These are phyloP conservation scores for Helicocarpus griseus DNA, from an alignment of 2,329 filamentous ascomycete species.

Conservation along the genomic window DNA sequence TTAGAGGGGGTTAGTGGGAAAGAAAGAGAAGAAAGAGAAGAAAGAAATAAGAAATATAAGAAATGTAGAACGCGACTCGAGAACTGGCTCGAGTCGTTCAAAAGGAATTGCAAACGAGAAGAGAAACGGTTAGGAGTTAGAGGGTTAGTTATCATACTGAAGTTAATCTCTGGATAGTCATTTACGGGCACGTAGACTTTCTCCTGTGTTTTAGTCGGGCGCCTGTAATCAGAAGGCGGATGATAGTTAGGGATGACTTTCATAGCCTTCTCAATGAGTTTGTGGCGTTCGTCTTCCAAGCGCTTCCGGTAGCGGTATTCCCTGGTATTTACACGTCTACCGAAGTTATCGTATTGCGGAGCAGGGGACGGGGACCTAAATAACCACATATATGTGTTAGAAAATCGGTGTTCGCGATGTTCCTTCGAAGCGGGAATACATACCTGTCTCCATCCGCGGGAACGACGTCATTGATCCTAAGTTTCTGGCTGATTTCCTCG, in stretches of 20 bases:
- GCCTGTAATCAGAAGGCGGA: constrained; percentile 94
- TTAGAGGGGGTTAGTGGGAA: constrained; percentile 11
- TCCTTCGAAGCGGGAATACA: too few relatives aligned
- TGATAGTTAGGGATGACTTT: constrained; percentile 99
- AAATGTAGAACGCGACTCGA: constrained; percentile 26
- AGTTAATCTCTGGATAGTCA: constrained; percentile 99
- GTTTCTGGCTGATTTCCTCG: constrained; percentile 98
- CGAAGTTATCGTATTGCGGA: constrained; percentile 98
- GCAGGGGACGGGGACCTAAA: constrained; percentile 84
- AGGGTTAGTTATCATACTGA: constrained; percentile 99
- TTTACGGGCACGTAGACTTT: constrained; percentile 99
- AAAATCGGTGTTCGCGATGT: neutral
- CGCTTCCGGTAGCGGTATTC: constrained; percentile 98
- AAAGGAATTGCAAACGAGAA: constrained; percentile 22
- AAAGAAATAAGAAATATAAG: constrained; percentile 17
- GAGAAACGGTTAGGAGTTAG: constrained; percentile 61
- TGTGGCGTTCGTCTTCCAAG: constrained; percentile 97
- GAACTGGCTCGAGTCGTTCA: constrained; percentile 15
- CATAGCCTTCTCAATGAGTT: constrained; percentile 97
- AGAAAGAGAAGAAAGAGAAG: constrained; percentile 10
- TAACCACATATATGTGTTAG: constrained; percentile 13
- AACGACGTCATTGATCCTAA: constrained; percentile 97
- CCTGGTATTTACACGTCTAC: constrained; percentile 96
- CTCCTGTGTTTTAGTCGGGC: constrained; percentile 99
- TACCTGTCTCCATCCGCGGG: constrained; percentile 93